Evolutionary conservation across 352 stramenopile genomes (phyloP).

Genomic region (Elongisporangium prolatum): DNA sequence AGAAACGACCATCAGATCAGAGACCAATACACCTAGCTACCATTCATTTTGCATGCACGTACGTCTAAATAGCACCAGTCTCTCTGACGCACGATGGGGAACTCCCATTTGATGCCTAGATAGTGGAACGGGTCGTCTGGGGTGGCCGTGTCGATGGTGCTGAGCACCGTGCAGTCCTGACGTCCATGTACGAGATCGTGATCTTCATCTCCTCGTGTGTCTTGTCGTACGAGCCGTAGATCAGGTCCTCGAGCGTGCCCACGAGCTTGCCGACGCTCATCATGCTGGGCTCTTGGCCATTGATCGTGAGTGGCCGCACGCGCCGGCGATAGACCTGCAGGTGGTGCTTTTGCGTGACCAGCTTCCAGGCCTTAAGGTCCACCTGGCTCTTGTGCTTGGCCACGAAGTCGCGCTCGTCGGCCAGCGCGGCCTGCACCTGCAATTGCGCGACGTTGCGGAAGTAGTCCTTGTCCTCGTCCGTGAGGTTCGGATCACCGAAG

Average conservation of each 20-base stretch:
- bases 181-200: conserved; percentile 11
- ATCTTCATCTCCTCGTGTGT: conserved; percentile 17
- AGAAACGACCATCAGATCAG: conserved; percentile 22
- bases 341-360: conserved; percentile 12
- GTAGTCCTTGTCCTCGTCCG: conserved; percentile 21
- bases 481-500: conserved; percentile 22
- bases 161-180: conserved; percentile 20
- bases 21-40: neutral
- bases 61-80: neutral
- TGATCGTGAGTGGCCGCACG: neutral
- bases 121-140: conserved; percentile 18
- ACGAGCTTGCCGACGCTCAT: conserved; percentile 13
- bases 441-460: conserved; percentile 17
- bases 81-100: conserved; percentile 6
- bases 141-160: conserved; percentile 14
- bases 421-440: conserved; percentile 8
- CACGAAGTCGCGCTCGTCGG: conserved; percentile 17
- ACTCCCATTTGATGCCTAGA: conserved; percentile 21
- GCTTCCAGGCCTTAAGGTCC: conserved; percentile 2
- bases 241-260: conserved; percentile 20
- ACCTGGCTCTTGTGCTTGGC: conserved; percentile 18
- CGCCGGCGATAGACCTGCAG: conserved; percentile 2
- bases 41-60: neutral
- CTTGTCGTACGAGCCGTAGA: conserved; percentile 16
- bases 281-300: neutral